A percentile compares a stretch with the other conserved stretches of the same genome.
These are phyloP conservation scores for Globisporangium acanthophoron DNA, from an alignment of 352 stramenopile species.

Conservation along the genomic window DNA sequence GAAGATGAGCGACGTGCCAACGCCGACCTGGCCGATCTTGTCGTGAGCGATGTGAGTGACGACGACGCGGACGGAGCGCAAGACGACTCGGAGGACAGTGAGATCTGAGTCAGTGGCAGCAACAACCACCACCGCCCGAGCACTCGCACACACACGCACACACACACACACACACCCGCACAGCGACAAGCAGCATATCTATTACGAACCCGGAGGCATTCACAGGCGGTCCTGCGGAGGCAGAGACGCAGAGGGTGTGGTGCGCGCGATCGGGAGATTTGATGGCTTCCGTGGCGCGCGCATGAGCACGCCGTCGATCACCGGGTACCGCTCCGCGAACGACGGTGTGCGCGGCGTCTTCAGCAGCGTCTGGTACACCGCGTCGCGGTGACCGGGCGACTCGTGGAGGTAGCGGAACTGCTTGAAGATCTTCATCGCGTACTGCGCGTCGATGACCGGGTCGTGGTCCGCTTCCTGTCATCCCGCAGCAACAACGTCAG, in stretches of 20 bases:
- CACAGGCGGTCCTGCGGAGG: conserved; percentile 6
- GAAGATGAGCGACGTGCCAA: conserved; percentile 18
- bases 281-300: conserved; percentile 51
- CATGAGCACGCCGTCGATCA: conserved; percentile 84
- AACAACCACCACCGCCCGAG: not conserved
- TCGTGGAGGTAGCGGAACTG: conserved; percentile 81
- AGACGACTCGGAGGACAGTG: conserved; percentile 53
- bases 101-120: conserved; percentile 26
- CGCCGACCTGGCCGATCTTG: conserved; percentile 28
- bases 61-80: conserved; percentile 21
- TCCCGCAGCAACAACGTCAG: not conserved
- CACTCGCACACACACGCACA: conserved; percentile 1
- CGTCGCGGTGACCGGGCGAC: conserved; percentile 62
- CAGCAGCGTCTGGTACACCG: conserved; percentile 74
- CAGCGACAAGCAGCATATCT: conserved; percentile 13
- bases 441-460: conserved; percentile 79
- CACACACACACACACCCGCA: conserved; percentile 9
- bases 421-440: conserved; percentile 89
- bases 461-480: conserved; percentile 70
- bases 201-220: conserved; percentile 11
- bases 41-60: conserved; percentile 47
- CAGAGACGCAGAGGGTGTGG: not conserved
- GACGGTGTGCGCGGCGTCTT: conserved; percentile 81
- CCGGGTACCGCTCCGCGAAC: conserved; percentile 74
- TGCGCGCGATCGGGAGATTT: conserved; percentile 33